These are phyloP conservation scores for Salix arbutifolia DNA, from an alignment of 345 rosid species.

Conservation along the genomic window DNA sequence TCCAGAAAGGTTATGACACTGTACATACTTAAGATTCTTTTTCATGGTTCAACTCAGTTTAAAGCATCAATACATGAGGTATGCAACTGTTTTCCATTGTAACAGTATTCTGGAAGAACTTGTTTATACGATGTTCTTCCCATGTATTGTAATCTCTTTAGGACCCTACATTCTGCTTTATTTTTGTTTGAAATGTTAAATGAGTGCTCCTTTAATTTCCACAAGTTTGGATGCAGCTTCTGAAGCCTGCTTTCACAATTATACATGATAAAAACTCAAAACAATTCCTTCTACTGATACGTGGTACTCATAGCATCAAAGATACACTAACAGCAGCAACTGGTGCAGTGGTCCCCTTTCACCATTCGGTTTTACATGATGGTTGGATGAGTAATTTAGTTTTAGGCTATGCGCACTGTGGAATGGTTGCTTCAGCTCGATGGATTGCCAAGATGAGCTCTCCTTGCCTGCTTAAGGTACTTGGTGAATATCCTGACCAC, in stretches of 20 bases:
- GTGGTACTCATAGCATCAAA: constrained; percentile 94
- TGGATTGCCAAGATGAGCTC: constrained; percentile 93
- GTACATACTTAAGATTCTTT: background rate
- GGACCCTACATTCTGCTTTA: background rate
- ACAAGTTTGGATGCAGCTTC: constrained; percentile 46
- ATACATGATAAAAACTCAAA: constrained; percentile 63
- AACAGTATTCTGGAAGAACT: background rate
- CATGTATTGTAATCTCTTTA: background rate
- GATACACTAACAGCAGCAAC: constrained; percentile 97
- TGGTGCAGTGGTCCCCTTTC: constrained; percentile 97
- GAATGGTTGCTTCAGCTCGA: constrained; percentile 99
- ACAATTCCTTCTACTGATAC: constrained; percentile 74
- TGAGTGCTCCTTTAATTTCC: constrained; percentile 3
- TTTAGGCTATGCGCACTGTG: constrained; percentile 96
- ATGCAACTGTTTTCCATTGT: background rate
- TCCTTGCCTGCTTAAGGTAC: constrained; percentile 70
- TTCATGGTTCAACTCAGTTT: background rate
- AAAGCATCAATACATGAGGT: background rate
- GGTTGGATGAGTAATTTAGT: constrained; percentile 93
- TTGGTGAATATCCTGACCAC: constrained; percentile 64
- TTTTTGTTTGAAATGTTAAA: background rate
- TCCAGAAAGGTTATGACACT: background rate
- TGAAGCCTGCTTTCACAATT: constrained; percentile 95
- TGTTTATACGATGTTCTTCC: background rate
- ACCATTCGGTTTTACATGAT: constrained; percentile 89